Evolutionary conservation across 306 rosid species (phyloP).

Genomic region (Gillenia trifoliata): DNA sequence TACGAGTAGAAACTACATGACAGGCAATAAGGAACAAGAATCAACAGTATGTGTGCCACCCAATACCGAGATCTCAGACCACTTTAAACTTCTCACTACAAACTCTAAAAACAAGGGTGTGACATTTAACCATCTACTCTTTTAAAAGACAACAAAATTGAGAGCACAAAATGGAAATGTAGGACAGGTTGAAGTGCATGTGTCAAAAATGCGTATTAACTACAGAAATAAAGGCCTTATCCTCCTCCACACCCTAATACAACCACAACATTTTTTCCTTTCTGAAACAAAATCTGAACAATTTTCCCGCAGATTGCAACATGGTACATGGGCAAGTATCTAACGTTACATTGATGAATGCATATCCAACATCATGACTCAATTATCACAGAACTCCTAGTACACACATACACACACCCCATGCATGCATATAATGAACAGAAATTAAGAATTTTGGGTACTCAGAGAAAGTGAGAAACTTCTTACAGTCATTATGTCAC

Average conservation of each 20-base stretch:
- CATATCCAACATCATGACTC: background rate
- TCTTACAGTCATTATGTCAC: conserved; percentile 97
- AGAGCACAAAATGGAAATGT: background rate
- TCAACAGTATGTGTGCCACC: background rate
- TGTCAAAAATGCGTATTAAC: background rate
- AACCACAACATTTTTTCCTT: too few relatives aligned
- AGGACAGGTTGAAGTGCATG: background rate
- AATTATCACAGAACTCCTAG: background rate
- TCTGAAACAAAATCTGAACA: background rate
- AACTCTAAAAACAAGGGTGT: background rate
- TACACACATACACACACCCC: background rate
- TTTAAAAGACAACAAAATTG: background rate
- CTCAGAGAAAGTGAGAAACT: conserved; percentile 26
- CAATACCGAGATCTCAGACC: background rate
- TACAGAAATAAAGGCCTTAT: background rate
- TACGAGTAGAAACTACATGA: conserved; percentile 1
- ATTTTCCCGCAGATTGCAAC: background rate
- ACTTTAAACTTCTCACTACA: background rate
- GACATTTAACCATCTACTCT: background rate
- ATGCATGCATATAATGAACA: background rate
- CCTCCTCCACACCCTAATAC: background rate
- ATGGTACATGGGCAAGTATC: background rate
- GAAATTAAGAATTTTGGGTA: background rate
- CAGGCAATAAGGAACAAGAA: background rate
- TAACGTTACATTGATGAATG: background rate